A percentile compares a stretch with the other conserved stretches of the same genome.
Conservation (phyloP, 2,329 filamentous ascomycete species). For the Botrytis sinoallii region DNA sequence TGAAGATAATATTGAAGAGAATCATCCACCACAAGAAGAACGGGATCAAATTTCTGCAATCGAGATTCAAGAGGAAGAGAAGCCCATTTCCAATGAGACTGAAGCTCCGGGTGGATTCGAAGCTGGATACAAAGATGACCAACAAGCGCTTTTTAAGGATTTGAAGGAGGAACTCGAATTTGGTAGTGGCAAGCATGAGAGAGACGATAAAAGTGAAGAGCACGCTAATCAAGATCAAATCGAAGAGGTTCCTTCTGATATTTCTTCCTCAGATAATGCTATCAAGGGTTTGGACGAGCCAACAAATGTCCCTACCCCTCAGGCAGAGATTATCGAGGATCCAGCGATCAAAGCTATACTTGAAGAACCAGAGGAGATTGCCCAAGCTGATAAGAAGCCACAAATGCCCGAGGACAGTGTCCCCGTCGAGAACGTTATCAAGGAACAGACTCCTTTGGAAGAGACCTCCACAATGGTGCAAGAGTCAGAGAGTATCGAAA, state of each 20-base stretch:
- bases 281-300: conserved; percentile 23
- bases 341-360: background rate
- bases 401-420: background rate
- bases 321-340: background rate
- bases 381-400: background rate
- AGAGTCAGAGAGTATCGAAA: background rate
- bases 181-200: conserved; percentile 40
- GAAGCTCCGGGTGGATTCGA: conserved; percentile 23
- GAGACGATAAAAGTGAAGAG: conserved; percentile 35
- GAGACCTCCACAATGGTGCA: background rate
- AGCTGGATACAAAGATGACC: conserved; percentile 31
- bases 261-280: conserved; percentile 19
- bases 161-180: conserved; percentile 34
- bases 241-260: conserved; percentile 6
- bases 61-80: conserved; percentile 12
- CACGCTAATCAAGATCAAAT: background rate
- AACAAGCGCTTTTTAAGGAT: conserved; percentile 33
- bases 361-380: background rate
- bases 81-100: conserved; percentile 5
- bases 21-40: conserved; percentile 16
- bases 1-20: conserved; percentile 25
- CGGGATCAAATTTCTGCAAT: background rate
- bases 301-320: background rate
- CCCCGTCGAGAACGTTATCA: background rate
- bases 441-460: background rate